phyloP scores from a whole-genome alignment of 169 alveolate species.

The Plasmodium vivax region DNA sequence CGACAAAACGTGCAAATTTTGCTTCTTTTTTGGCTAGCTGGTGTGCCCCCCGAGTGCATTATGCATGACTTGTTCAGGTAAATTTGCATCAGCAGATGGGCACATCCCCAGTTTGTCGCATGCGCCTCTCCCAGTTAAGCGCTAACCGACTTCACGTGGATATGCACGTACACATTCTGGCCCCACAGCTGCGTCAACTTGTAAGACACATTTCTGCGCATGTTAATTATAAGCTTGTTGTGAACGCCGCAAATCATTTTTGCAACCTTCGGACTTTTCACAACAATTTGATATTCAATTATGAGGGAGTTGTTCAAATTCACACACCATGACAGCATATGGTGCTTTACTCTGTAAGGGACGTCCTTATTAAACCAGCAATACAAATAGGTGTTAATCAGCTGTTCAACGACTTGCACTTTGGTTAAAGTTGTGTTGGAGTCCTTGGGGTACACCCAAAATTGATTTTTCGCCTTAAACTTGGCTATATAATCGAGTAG shows the following conservation, averaged over 20 bases:
- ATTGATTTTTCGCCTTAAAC: conserved; percentile 79
- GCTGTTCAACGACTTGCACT: conserved; percentile 86
- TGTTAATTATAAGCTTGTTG: conserved; percentile 79
- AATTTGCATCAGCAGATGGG: background rate
- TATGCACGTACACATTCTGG: conserved; percentile 79
- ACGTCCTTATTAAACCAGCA: conserved; percentile 88
- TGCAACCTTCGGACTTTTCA: conserved; percentile 73
- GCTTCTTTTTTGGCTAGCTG: background rate
- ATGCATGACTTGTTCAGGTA: conserved; percentile 3
- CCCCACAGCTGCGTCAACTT: conserved; percentile 83
- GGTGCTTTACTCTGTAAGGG: conserved; percentile 84
- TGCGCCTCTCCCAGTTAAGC: background rate
- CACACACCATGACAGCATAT: conserved; percentile 82
- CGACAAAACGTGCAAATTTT: background rate
- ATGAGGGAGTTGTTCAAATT: conserved; percentile 77
- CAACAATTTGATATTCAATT: conserved; percentile 79
- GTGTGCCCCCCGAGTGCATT: background rate
- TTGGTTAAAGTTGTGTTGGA: conserved; percentile 80
- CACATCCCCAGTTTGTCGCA: background rate
- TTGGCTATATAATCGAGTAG: conserved; percentile 78
- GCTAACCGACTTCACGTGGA: conserved; percentile 80
- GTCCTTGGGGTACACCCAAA: conserved; percentile 89
- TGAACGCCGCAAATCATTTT: conserved; percentile 85
- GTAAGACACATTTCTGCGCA: conserved; percentile 84
- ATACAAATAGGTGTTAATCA: conserved; percentile 82